These are phyloP conservation scores for Phialemoniopsis sp. DNA, from an alignment of 2,329 filamentous ascomycete genomes.

Conservation along the genomic window DNA sequence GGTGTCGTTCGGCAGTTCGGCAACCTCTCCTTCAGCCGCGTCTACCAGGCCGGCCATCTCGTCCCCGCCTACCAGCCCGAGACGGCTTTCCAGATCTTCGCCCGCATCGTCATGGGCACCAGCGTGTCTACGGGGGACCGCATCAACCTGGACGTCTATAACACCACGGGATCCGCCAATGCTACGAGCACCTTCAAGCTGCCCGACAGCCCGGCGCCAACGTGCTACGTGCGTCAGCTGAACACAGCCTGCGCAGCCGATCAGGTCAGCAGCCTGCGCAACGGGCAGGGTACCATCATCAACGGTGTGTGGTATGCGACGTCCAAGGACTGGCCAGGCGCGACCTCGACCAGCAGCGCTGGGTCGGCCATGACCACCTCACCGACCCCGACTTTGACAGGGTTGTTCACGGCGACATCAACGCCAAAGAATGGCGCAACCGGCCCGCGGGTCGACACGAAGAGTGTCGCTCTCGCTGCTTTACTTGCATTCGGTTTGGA, in stretches of 20 bases:
- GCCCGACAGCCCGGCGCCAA: slow-evolving; percentile 40
- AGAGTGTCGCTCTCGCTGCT: background rate
- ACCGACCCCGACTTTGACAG: slow-evolving; percentile 25
- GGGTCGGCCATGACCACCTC: background rate
- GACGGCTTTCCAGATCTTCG: slow-evolving; percentile 56
- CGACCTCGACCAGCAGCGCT: slow-evolving; percentile 12
- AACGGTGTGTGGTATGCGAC: slow-evolving; percentile 52
- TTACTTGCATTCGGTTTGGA: too few relatives aligned
- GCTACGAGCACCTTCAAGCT: slow-evolving; percentile 52
- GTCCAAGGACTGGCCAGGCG: slow-evolving; percentile 35
- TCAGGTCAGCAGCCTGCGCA: slow-evolving; percentile 39
- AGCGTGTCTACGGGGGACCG: slow-evolving; percentile 51
- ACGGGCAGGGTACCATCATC: slow-evolving; percentile 50
- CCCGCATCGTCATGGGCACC: slow-evolving; percentile 52
- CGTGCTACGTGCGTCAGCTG: slow-evolving; percentile 57
- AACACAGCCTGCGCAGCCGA: slow-evolving; percentile 47
- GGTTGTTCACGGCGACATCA: slow-evolving; percentile 24
- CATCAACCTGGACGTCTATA: slow-evolving; percentile 47
- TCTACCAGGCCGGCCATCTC: slow-evolving; percentile 64
- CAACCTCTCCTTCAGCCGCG: slow-evolving; percentile 65
- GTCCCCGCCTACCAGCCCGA: slow-evolving; percentile 58
- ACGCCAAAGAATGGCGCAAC: slow-evolving; percentile 11
- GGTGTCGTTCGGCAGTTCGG: slow-evolving; percentile 74
- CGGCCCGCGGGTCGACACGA: background rate
- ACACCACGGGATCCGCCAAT: slow-evolving; percentile 52